Base-by-base conservation (phyloP, 1,139 yeast species). In the Yamadazyma sp. region DNA sequence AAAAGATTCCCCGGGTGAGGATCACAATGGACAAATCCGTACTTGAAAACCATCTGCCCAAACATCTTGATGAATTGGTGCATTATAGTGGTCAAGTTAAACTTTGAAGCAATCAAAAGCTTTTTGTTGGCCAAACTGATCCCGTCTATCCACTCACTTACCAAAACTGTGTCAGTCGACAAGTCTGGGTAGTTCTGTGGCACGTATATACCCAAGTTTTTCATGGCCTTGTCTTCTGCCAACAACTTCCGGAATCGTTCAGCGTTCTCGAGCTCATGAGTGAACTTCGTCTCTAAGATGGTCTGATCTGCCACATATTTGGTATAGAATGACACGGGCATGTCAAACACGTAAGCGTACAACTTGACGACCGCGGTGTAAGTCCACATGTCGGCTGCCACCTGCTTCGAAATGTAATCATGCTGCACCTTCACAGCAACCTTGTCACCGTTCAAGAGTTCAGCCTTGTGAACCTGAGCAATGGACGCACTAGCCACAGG, bases 1-100 rank as follows among this genome's bases (percentile, higher is more conserved):
- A 85, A 56, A 45, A 86, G 60, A 54, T 86, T 86, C 3, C 95
- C 95, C 1, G 94, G 94, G 54, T 86, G 95, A 5, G 92, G 87
- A 56, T 86, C 95, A 38, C 89, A 79, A 57, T 86, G 94, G 12
- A 86, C 81, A 44, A 79, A 70, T 6, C 94, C 94, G 77, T 87
- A 85, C 31, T 74, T 68, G 57, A 84, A 86, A 23, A 84, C 81
- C 63, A 83, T 91, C 43, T 77, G 75, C 6, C 87, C 81, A 48
- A 82, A 82, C 12, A 81, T 64, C 24, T 66, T 65, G 33, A 81
- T 60, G 47, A 83, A 75, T 41, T 73, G 76, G 15, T 66, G 59
- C 77, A 84, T 72, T 15, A 81, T 65, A 12, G 56, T 47, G 15
- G 62, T 51, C 16, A 75, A 59, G 50, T 78, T 64, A 51, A 59